phyloP scores from a whole-genome alignment of 805 yeast species.

The Schizosaccharomyces osmophilus region DNA sequence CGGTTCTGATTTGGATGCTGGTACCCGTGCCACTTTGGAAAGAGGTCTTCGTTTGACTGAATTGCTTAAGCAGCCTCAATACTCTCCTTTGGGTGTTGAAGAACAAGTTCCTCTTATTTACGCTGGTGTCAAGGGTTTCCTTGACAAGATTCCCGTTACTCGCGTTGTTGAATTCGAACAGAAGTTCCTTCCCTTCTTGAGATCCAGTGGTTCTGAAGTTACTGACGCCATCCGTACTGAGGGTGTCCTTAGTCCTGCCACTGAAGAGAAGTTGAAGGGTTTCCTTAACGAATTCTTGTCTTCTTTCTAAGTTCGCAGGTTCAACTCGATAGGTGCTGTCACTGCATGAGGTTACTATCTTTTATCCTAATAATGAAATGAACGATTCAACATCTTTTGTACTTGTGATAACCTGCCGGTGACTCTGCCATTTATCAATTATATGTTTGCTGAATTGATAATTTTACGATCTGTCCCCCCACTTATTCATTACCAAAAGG shows the following conservation, averaged over 20 bases:
- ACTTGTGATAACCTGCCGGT: no score
- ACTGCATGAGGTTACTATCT: not conserved
- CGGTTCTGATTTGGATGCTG: conserved; percentile 99
- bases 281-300: conserved; percentile 87
- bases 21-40: conserved; percentile 92
- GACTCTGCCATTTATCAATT: not conserved
- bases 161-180: conserved; percentile 79
- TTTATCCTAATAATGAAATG: not conserved
- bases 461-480: no score
- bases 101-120: conserved; percentile 95
- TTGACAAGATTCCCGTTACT: conserved; percentile 63
- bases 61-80: conserved; percentile 93
- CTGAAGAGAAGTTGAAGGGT: conserved; percentile 63
- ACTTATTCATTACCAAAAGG: no score
- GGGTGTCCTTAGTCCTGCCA: conserved; percentile 79
- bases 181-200: conserved; percentile 75
- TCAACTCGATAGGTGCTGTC: not conserved
- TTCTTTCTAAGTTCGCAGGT: conserved; percentile 19
- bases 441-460: no score
- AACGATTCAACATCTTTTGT: not conserved
- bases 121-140: conserved; percentile 99
- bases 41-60: conserved; percentile 99
- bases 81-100: conserved; percentile 89
- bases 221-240: conserved; percentile 59
- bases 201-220: conserved; percentile 69